These are phyloP conservation scores for Balansia obtecta DNA, from an alignment of 2,329 filamentous ascomycete genomes.

Conservation along the genomic window DNA sequence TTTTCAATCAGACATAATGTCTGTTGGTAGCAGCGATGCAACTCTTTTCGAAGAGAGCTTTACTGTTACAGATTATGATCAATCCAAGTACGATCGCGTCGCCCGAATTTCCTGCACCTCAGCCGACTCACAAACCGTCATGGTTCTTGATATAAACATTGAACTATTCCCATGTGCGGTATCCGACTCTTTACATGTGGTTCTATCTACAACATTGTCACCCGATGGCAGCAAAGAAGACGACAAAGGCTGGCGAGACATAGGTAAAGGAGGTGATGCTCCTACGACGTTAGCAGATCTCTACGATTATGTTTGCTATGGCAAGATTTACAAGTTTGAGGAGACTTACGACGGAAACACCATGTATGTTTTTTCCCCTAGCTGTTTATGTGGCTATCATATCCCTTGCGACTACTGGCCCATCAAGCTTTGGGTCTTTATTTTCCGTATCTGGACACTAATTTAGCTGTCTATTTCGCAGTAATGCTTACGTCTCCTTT, in stretches of 20 bases:
- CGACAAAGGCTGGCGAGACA: slow-evolving; percentile 70
- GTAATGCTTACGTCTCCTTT: slow-evolving; percentile 89
- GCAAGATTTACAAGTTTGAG: slow-evolving; percentile 82
- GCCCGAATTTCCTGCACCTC: slow-evolving; percentile 72
- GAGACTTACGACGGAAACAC: slow-evolving; percentile 67
- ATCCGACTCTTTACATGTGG: slow-evolving; percentile 67
- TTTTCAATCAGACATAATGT: slow-evolving; percentile 7
- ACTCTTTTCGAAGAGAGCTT: slow-evolving; percentile 92
- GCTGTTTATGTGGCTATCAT: neutral
- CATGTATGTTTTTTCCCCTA: slow-evolving; percentile 43
- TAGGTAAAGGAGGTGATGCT: slow-evolving; percentile 38
- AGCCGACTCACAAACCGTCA: slow-evolving; percentile 58
- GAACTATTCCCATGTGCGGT: slow-evolving; percentile 72
- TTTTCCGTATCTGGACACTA: neutral
- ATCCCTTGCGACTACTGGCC: neutral
- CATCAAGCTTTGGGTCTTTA: neutral
- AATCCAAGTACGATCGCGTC: slow-evolving; percentile 89
- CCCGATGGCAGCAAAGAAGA: slow-evolving; percentile 77
- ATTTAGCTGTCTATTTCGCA: slow-evolving; percentile 23
- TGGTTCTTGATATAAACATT: slow-evolving; percentile 86
- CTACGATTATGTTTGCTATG: slow-evolving; percentile 80
- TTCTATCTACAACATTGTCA: slow-evolving; percentile 73
- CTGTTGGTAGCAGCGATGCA: slow-evolving; percentile 57
- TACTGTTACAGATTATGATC: slow-evolving; percentile 65
- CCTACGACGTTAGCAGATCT: slow-evolving; percentile 59